phyloP scores from a whole-genome alignment of 2,329 filamentous ascomycete genomes.

The Pestalotiopsis sp. region DNA sequence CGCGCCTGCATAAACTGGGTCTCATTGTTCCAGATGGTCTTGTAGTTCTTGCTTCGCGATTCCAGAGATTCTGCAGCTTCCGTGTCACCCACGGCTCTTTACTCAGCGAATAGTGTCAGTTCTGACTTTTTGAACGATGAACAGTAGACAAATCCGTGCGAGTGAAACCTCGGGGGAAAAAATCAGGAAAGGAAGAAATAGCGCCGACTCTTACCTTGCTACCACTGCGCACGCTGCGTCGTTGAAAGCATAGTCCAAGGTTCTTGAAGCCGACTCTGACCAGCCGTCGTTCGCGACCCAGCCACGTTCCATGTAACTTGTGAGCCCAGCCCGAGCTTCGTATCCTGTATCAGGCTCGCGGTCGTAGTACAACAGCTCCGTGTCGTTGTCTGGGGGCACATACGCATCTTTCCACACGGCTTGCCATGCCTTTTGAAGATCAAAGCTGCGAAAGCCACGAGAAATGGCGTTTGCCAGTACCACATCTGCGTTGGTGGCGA shows the following conservation, averaged over 20 bases:
- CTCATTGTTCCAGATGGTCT: conserved; percentile 42
- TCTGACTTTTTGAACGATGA: no score
- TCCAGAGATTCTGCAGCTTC: conserved; percentile 34
- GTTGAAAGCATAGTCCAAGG: conserved; percentile 50
- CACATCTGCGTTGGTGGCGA: conserved; percentile 50
- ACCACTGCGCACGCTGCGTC: conserved; percentile 47
- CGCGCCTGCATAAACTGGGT: conserved; percentile 51
- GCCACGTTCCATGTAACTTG: conserved; percentile 44
- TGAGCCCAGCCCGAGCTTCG: conserved; percentile 48
- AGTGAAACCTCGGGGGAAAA: no score
- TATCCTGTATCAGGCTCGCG: conserved; percentile 47
- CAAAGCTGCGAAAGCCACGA: conserved; percentile 44
- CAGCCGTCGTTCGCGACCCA: conserved; percentile 52
- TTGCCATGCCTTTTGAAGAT: conserved; percentile 45
- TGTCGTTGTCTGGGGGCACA: conserved; percentile 45
- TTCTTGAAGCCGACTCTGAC: conserved; percentile 48
- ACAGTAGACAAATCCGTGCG: no score
- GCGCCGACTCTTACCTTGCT: conserved; percentile 18
- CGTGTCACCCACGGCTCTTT: conserved; percentile 35
- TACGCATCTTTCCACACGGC: conserved; percentile 48
- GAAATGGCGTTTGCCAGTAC: conserved; percentile 49
- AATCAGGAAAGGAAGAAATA: no score
- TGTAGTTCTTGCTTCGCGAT: conserved; percentile 42
- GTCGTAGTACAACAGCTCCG: conserved; percentile 47
- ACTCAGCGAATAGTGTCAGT: no score